Base-by-base conservation (phyloP, 1,284 basidiomycete species). In the Chondrostereum purpureum region DNA sequence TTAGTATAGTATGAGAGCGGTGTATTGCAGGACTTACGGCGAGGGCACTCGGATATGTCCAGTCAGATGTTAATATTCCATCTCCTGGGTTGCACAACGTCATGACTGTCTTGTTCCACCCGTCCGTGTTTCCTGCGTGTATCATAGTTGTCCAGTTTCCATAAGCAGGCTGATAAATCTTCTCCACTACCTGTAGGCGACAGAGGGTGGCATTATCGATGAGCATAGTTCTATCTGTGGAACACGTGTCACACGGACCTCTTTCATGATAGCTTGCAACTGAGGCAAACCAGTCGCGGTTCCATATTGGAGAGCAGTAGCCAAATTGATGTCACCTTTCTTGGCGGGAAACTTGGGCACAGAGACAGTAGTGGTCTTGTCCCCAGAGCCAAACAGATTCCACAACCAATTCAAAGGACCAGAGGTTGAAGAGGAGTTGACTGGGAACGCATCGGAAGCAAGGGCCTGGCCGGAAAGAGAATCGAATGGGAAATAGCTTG, bases 41-140 rank as follows among this genome's bases (percentile, higher is more conserved):
- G 1, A 78, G 41, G 1, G 73, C 67, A 33, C 72, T 79, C 2
- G 83, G 79, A 56, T 86, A 89, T 0, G 80, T 77, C 80, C 80
- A 85, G 54, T 82, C 80, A 43, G 84, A 82, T 13, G 79, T 76
- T 2, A 92, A 60, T 39, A 90, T 68, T 5, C 75, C 73, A 53
- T 92, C 88, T 5, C 87, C 88, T 1, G 73, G 73, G 55, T 92
- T 85, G 58, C 80, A 78, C 11, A 92, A 64, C 4, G 77, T 77
- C 36, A 62, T 60, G 3, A 76, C 63, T 11, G 67, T 64, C 52
- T 78, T 78, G 42, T 60, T 54, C 79, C 80, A 88, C 27, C 77
- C 88, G 57, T 90, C 89, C 0, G 89, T 92, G 50, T 88, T 87
- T 13, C 88, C 88, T 10, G 75, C 74, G 51, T 86, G 77, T 6